Evolutionary conservation across 148 eudicot species (phyloP), one percentile per base, ranked within the genome.

Genomic region (Polygonum maritimum): DNA sequence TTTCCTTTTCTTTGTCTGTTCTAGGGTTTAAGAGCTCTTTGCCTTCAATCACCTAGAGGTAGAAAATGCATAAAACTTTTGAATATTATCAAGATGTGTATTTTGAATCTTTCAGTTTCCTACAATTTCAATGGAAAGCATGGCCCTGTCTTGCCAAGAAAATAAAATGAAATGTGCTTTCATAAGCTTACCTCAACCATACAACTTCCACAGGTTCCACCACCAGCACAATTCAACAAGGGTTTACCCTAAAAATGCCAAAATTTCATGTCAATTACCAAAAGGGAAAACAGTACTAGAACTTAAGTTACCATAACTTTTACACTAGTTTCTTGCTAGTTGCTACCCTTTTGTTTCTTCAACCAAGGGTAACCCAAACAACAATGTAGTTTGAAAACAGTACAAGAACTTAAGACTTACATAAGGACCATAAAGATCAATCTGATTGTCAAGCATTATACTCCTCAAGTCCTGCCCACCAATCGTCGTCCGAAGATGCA

Each of bases 401-500:
- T 19, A 44, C 33, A 41, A 72, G 22, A 44, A 62, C 69, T n/a
- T 44, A n/a, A 71, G 21, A 71, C 91, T 88, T 86, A 93, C 98
- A 83, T 89, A 91, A 75, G 98, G 98, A 79, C 98, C 97, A 85
- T 93, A 93, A 44, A 93, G 84, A 62, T 93, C 98, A 65, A 93
- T 80, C 41, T 89, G 69, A 48, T 88, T 52, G 83, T 89, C 90
- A 81, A 93, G 67, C 98, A 93, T 93, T 73, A 93, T 91, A 58
- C 84, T 83, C 19, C 98, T 88, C 49, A 93, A 92, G 60, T 93
- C 91, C 76, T 91, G 91, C 31, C 98, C 98, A 49, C 98, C 98
- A 18, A 80, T 57, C 10, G 92, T 90, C 2, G 78, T 79, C 18
- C 98, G 82, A 75, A 80, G 81, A 69, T 89, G 98, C 79, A 93